Evolutionary conservation across 306 rosid species (phyloP).

Genomic region (Canavalia gladiata): DNA sequence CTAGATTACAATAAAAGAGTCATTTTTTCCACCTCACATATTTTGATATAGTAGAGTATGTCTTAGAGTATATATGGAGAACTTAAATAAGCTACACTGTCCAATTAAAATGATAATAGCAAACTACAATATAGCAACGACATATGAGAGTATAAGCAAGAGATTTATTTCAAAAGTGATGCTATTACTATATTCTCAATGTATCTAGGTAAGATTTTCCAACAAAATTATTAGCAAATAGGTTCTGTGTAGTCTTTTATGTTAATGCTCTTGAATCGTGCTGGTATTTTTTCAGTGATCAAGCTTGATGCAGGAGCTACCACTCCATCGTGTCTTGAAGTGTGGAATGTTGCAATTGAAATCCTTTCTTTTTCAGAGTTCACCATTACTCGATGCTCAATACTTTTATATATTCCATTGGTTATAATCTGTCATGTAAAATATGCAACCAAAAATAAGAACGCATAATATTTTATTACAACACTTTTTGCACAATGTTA

Average conservation of each 20-base stretch:
- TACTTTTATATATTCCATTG: constrained; percentile 55
- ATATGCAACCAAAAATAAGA: not conserved
- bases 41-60: too few relatives aligned
- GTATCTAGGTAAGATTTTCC: constrained; percentile 51
- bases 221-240: constrained; percentile 53
- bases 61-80: too few relatives aligned
- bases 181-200: constrained; percentile 39
- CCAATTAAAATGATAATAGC: too few relatives aligned
- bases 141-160: too few relatives aligned
- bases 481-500: too few relatives aligned
- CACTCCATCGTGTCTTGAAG: constrained; percentile 37
- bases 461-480: too few relatives aligned
- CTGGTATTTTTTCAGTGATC: constrained; percentile 50
- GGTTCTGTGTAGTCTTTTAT: constrained; percentile 34
- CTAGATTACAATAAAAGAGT: too few relatives aligned
- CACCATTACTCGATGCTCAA: constrained; percentile 55
- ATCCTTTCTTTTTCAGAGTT: constrained; percentile 52
- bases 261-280: constrained; percentile 47
- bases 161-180: not conserved
- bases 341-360: constrained; percentile 57
- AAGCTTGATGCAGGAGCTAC: constrained; percentile 58
- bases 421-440: constrained; percentile 49
- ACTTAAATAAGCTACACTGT: too few relatives aligned
- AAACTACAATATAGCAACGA: too few relatives aligned
- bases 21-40: too few relatives aligned